phyloP scores from a whole-genome alignment of 805 yeast genomes.

The Lipomyces sp. region DNA sequence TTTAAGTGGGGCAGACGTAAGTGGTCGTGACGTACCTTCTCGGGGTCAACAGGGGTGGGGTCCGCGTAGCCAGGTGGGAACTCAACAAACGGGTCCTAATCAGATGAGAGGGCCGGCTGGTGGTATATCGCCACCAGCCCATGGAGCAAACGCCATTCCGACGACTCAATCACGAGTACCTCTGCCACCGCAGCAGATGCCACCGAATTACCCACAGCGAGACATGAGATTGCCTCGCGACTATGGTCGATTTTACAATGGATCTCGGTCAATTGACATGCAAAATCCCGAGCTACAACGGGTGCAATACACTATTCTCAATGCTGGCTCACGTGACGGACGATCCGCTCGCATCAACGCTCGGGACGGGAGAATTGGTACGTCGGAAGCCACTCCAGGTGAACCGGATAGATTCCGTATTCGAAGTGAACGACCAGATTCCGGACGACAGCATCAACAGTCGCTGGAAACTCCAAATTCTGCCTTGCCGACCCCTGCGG shows the following conservation, averaged over 20 bases:
- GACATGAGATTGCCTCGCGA: constrained; percentile 2
- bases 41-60: background rate
- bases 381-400: background rate
- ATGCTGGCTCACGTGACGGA: constrained; percentile 8
- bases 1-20: background rate
- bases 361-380: background rate
- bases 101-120: background rate
- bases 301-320: constrained; percentile 4
- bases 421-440: background rate
- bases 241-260: constrained; percentile 1
- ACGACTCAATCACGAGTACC: constrained; percentile 9
- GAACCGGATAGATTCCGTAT: background rate
- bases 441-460: background rate
- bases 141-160: constrained; percentile 10
- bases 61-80: background rate
- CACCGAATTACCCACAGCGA: background rate
- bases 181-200: constrained; percentile 12
- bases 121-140: background rate
- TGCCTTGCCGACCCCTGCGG: background rate
- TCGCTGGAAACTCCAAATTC: background rate
- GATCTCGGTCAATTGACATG: background rate
- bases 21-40: background rate
- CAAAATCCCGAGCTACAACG: constrained; percentile 7
- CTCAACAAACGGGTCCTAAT: background rate
- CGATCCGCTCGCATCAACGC: background rate